A percentile compares a stretch with the other conserved stretches of the same genome.
Evolutionary conservation across 306 rosid genomes (phyloP).

Genomic region (Pyrus bretschneideri): DNA sequence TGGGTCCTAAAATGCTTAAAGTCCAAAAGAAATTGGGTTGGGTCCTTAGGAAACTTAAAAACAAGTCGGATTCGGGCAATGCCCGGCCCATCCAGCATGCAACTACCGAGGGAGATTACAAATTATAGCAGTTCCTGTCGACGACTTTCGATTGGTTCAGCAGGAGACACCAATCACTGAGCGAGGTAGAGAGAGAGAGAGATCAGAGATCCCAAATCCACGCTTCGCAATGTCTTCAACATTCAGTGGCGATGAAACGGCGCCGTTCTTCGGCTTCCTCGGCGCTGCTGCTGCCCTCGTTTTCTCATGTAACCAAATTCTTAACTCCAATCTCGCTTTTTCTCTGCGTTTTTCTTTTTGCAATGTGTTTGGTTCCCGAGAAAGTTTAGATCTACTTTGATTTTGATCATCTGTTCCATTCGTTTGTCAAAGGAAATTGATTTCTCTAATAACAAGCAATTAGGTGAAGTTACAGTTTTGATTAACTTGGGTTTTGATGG

Average conservation of each 20-base stretch:
- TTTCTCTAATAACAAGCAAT: neutral
- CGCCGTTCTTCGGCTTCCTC: constrained; percentile 85
- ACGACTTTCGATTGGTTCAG: constrained; percentile 10
- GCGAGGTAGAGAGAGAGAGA: neutral
- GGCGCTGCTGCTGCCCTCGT: constrained; percentile 92
- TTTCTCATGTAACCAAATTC: constrained; percentile 56
- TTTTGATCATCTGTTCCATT: neutral
- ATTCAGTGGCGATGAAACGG: constrained; percentile 89
- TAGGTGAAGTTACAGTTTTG: neutral
- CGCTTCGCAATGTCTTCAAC: constrained; percentile 36
- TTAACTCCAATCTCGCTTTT: neutral
- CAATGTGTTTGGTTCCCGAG: neutral
- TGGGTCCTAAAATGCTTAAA: too few species aligned
- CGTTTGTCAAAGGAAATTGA: neutral
- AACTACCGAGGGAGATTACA: too few species aligned
- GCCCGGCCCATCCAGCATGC: neutral
- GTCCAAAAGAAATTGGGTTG: too few species aligned
- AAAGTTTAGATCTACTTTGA: neutral
- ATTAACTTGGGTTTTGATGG: neutral
- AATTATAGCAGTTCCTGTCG: neutral
- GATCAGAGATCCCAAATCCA: constrained; percentile 21
- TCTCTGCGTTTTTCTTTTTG: neutral
- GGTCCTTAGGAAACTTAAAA: too few species aligned
- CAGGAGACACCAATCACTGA: neutral
- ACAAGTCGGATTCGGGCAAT: neutral